These are phyloP conservation scores for Helotiales sp. DNA, from an alignment of 2,329 filamentous ascomycete species.

Conservation along the genomic window DNA sequence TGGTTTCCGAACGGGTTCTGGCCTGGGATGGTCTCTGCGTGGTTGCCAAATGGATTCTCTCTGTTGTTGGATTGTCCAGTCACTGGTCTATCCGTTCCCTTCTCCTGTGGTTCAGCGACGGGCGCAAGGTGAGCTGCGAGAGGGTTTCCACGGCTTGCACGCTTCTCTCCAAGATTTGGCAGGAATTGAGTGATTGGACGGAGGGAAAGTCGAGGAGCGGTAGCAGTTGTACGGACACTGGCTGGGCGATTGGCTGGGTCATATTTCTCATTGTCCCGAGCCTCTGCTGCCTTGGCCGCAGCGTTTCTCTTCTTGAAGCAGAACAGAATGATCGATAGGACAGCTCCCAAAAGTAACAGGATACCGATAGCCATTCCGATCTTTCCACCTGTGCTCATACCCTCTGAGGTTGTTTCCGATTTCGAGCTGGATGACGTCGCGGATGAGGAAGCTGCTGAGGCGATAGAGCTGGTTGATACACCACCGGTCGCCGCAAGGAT, in stretches of 20 bases:
- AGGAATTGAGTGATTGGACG: conserved; percentile 85
- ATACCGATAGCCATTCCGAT: conserved; percentile 88
- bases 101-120: conserved; percentile 29
- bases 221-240: conserved; percentile 45
- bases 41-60: conserved; percentile 74
- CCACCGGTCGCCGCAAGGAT: conserved; percentile 22
- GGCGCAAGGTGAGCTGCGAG: conserved; percentile 48
- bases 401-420: conserved; percentile 25
- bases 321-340: conserved; percentile 74
- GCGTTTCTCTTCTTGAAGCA: conserved; percentile 73
- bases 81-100: conserved; percentile 42
- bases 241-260: conserved; percentile 30
- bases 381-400: conserved; percentile 54
- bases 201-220: conserved; percentile 80
- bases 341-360: conserved; percentile 67
- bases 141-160: conserved; percentile 54
- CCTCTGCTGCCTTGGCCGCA: conserved; percentile 58
- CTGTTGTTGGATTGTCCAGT: conserved; percentile 55
- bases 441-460: conserved; percentile 21
- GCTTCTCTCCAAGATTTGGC: conserved; percentile 64
- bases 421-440: conserved; percentile 21
- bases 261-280: conserved; percentile 69
- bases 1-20: conserved; percentile 74
- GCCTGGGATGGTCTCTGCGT: conserved; percentile 52
- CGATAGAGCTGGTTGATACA: conserved; percentile 3